Evolutionary conservation across 208 protist species (phyloP), one percentile per base, ranked within the genome.

Genomic region (Balamuthia mandrillaris): DNA sequence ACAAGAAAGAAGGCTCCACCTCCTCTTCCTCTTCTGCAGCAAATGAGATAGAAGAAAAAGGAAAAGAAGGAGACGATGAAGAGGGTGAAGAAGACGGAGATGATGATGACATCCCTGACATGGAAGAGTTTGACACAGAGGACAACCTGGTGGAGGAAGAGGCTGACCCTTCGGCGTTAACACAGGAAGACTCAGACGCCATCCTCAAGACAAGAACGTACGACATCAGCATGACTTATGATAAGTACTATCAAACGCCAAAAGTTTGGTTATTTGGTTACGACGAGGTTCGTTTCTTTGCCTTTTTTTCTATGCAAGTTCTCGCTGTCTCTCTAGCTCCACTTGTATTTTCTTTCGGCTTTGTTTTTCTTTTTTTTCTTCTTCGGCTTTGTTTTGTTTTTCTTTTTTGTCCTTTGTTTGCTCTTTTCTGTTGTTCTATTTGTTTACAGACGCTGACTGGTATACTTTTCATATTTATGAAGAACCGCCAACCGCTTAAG

Each of bases 171-270:
- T 29, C 29, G 16, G 21, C 33, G 56, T 6, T 41, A 41, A 18
- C 42, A 9, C 61, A 65, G 47, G 4, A 84, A 51, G 35, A 89
- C 24, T 47, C 77, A 31, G 85, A 86, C 60, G 70, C 88, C 56
- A 90, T 91, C 66, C 86, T 95, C 42, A 41, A 68, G 44, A 93
- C 94, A 35, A 90, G 97, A 21, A 96, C 96, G 21, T 99, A 98
- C 89, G 97, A 98, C 85, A 86, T 99, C 2, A 95, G 91, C 68
- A 98, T 99, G 65, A 96, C 96, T 0, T 99, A 98, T 84, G 97
- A 98, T 88, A 97, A 98, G 83, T 99, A 97, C 87, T 97, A 98
- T 75, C 92, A 96, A 87, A 98, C 96, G 18, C 97, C 96, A 29
- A 89, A 96, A 12, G 93, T 98, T 33, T 99, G 97, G 93, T 87